These are phyloP conservation scores for Tetracladium setigerum DNA, from an alignment of 495 filamentous ascomycete species.

Conservation along the genomic window DNA sequence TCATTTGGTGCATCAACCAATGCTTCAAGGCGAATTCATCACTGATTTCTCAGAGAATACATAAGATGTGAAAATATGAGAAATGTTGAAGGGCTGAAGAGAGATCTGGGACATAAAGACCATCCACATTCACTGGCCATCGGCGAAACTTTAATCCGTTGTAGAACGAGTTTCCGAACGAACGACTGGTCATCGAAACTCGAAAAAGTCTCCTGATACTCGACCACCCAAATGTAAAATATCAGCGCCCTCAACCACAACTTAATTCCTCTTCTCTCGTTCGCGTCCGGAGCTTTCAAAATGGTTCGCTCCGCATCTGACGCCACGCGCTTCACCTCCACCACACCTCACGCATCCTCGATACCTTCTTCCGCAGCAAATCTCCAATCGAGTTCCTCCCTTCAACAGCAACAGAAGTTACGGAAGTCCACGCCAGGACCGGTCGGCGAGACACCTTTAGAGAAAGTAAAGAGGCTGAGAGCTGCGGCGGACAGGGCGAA, in stretches of 20 bases:
- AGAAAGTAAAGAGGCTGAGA: constrained; percentile 82
- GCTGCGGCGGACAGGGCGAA: constrained; percentile 67
- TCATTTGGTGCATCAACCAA: too few relatives aligned
- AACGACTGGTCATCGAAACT: constrained; percentile 11
- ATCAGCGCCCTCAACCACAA: not conserved
- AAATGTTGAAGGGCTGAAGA: too few relatives aligned
- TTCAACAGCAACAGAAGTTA: constrained; percentile 3
- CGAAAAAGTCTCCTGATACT: constrained; percentile 12
- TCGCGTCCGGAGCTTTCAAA: not conserved
- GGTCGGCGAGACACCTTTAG: constrained; percentile 66
- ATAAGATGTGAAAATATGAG: too few relatives aligned
- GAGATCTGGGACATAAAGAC: too few relatives aligned
- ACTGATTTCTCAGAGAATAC: too few relatives aligned
- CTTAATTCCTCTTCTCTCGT: constrained; percentile 6
- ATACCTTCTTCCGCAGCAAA: constrained; percentile 37
- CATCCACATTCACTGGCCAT: too few relatives aligned
- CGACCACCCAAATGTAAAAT: constrained; percentile 16
- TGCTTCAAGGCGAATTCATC: too few relatives aligned
- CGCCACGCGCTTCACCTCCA: constrained; percentile 92
- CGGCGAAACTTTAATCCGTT: too few relatives aligned
- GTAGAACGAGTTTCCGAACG: too few relatives aligned
- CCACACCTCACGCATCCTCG: constrained; percentile 77
- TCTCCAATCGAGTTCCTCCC: constrained; percentile 17
- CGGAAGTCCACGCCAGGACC: constrained; percentile 17
- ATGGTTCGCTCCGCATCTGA: constrained; percentile 87